Evolutionary conservation across 2,329 filamentous ascomycete genomes (phyloP).

Genomic region (Xylaria sp.): DNA sequence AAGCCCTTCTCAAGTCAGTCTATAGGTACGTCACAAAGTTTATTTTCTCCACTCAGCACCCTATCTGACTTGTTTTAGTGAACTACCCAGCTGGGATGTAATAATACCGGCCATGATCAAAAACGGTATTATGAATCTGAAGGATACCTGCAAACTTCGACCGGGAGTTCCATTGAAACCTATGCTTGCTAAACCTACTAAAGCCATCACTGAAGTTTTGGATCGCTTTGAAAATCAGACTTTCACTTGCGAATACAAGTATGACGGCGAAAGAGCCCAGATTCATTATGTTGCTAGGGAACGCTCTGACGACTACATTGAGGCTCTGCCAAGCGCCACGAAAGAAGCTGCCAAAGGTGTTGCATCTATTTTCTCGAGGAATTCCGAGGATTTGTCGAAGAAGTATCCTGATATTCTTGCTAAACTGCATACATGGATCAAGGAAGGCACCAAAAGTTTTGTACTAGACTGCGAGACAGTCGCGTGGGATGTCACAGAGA

Average conservation of each 20-base stretch:
- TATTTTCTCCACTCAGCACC: conserved; percentile 41
- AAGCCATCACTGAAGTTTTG: conserved; percentile 95
- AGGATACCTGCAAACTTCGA: conserved; percentile 85
- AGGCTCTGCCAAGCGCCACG: conserved; percentile 63
- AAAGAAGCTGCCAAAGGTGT: conserved; percentile 75
- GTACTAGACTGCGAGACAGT: conserved; percentile 99
- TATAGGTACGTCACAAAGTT: conserved; percentile 66
- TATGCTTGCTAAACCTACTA: conserved; percentile 98
- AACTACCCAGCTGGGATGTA: conserved; percentile 92
- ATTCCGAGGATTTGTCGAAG: conserved; percentile 95
- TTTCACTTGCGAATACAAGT: conserved; percentile 99
- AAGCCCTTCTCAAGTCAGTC: conserved; percentile 85
- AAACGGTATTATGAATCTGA: conserved; percentile 82
- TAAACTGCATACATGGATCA: conserved; percentile 89
- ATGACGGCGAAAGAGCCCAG: conserved; percentile 96
- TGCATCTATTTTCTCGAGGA: conserved; percentile 93
- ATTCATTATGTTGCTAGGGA: conserved; percentile 95
- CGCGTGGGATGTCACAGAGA: conserved; percentile 92
- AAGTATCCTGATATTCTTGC: conserved; percentile 96
- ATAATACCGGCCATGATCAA: conserved; percentile 90
- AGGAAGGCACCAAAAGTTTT: conserved; percentile 87
- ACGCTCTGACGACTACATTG: conserved; percentile 70
- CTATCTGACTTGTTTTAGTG: conserved; percentile 57
- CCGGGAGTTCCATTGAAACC: conserved; percentile 95
- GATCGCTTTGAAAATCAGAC: conserved; percentile 94